phyloP scores from a whole-genome alignment of 140 eudicot species.

The Cichorium intybus region DNA sequence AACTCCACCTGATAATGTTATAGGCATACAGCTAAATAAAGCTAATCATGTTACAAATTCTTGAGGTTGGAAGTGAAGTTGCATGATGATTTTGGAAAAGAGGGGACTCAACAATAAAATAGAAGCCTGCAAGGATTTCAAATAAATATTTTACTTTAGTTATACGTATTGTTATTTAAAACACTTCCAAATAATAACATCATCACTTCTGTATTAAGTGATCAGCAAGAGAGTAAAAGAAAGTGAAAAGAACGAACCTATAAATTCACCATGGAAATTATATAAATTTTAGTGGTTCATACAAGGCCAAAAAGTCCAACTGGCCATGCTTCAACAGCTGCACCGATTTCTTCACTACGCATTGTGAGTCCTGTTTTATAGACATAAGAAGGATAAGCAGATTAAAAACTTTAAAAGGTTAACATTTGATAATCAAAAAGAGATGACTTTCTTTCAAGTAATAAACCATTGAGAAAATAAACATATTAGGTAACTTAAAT shows the following conservation, averaged over 20 bases:
- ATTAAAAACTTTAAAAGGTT: not conserved
- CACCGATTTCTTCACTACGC: constrained; percentile 79
- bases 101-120: constrained; percentile 65
- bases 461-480: not conserved
- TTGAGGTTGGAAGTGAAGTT: too few relatives aligned
- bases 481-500: too few relatives aligned
- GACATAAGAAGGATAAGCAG: constrained; percentile 4
- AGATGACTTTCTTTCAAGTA: not conserved
- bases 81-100: too few relatives aligned
- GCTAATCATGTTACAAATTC: too few relatives aligned
- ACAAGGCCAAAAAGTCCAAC: constrained; percentile 89
- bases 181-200: constrained; percentile 26
- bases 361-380: constrained; percentile 66
- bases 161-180: too few relatives aligned
- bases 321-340: constrained; percentile 93
- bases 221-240: too few relatives aligned
- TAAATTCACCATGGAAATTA: too few relatives aligned
- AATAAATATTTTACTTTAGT: too few relatives aligned
- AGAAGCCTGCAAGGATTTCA: constrained; percentile 71
- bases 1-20: constrained; percentile 92
- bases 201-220: too few relatives aligned
- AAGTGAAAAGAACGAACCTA: too few relatives aligned
- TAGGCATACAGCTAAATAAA: constrained; percentile 88
- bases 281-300: constrained; percentile 39
- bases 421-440: constrained; percentile 6